Evolutionary conservation across 2,329 filamentous ascomycete species (phyloP).

Genomic region (Aspergillus flavus): DNA sequence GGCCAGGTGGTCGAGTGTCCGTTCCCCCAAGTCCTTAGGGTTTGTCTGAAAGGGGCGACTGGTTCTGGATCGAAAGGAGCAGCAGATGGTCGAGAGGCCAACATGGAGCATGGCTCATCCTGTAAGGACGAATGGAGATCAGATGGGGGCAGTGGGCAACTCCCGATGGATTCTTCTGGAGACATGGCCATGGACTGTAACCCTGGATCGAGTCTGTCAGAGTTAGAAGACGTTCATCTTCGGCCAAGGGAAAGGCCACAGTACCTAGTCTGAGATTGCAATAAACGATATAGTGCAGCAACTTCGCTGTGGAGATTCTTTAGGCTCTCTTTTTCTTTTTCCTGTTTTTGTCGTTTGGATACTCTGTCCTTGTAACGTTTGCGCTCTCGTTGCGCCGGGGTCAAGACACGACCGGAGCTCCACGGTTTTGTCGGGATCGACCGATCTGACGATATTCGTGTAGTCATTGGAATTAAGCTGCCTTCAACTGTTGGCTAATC

Average conservation of each 20-base stretch:
- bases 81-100: neutral
- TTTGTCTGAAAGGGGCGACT: too few relatives aligned
- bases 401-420: neutral
- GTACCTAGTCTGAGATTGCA: neutral
- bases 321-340: neutral
- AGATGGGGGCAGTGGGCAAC: neutral
- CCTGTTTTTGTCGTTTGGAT: neutral
- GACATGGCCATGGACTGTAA: neutral
- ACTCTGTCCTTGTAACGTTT: neutral
- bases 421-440: neutral
- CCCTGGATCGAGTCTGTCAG: neutral
- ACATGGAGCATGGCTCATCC: neutral
- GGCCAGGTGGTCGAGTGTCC: neutral
- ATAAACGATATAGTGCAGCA: neutral
- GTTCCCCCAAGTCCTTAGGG: neutral
- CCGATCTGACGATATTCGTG: neutral
- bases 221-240: neutral
- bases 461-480: neutral
- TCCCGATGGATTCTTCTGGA: neutral
- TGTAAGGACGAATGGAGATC: neutral
- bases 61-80: neutral
- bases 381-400: neutral
- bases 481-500: neutral
- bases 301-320: neutral
- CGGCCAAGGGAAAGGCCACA: neutral